Evolutionary conservation across 257 asterid species (phyloP), one percentile per base, ranked within the genome.

Genomic region (Scutellaria galericulata): DNA sequence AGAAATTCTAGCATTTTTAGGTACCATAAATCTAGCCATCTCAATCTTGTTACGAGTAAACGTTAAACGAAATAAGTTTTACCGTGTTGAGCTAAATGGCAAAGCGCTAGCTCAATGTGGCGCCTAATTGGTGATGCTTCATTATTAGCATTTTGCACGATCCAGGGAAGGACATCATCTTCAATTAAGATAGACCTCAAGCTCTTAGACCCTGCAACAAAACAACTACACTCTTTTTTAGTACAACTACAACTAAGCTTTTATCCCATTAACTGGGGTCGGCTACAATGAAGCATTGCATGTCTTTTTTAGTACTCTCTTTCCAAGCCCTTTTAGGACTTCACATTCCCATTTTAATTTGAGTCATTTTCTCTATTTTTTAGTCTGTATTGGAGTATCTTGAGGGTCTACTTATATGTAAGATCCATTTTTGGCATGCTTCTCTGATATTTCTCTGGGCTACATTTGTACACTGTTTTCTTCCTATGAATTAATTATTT

Each of bases 11-110:
- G 51, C 35, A 75, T 50, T 73, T 31, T 66, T 44, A 44, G 67
- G 72, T 35, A 58, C 35, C 9, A 31, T 11, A 51, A n/a, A 67
- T 24, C 6, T 45, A 40, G 27, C 20, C 39, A 42, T 68, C 53
- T 42, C 24, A 11, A 18, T 53, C 10, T 50, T 55, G 8, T 18
- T 64, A 27, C 45, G 27, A 47, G 75, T 13, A 57, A 60, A 58
- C 12, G 6, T 42, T 40, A 63, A 68, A 73, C 7, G 20, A 9
- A 15, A 51, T 56, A 53, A 70, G 46, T 44, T 66, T 71, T 81
- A 91, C 97, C 97, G 59, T 83, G 95, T 65, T 91, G 96, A 31
- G 90, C 96, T 66, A 91, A 79, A 64, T 89, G 96, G 76, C 97
- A 91, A 55, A 91, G 93, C 9, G 96, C 97, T 60, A 91, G 86